Evolutionary conservation across 441 rosid species (phyloP), one percentile per base, ranked within the genome.

Genomic region (Aleurites moluccanus): DNA sequence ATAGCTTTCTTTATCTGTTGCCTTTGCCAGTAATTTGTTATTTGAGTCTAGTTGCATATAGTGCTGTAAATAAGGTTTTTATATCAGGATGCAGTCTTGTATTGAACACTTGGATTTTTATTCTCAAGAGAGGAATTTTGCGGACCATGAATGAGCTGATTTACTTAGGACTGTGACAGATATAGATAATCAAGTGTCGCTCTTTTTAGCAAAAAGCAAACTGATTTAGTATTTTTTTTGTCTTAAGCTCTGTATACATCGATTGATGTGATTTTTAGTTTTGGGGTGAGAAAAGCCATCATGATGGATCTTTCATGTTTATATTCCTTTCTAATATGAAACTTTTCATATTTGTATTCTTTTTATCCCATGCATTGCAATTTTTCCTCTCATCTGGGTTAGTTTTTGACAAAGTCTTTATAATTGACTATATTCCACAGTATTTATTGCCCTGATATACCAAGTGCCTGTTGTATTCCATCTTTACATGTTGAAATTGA

Each of bases 41-140:
- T 79, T 35, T 25, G 30, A 77, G 28, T 68, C 15, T 40, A 10
- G 60, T 27, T 28, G 40, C 69, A 67, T 61, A 25, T 69, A 4
- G 25, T 40, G 25, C 25, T 40, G 21, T 16, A 2, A 20, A 13
- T 53, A 7, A 2, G n/a, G 20, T 62, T 62, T 15, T 6, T 35
- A 25, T 25, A 25, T 55, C 60, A 30, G 6, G 2, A 1, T 14
- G 42, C 40, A 4, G 2, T 61, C 23, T 27, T 27, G 64, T 27
- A 60, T 60, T 28, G 20, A 13, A 60, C 38, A n/a, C n/a, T n/a
- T n/a, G n/a, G n/a, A n/a, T n/a, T n/a, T n/a, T n/a, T n/a, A n/a
- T n/a, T n/a, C n/a, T n/a, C n/a, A n/a, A n/a, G n/a, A n/a, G n/a
- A n/a, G n/a, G n/a, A n/a, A n/a, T n/a, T n/a, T n/a, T n/a, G n/a